Percentiles rank a stretch among this genome's conserved stretches.
phyloP scores from a whole-genome alignment of 768 basidiomycete genomes.

The Tulasnella sp. region DNA sequence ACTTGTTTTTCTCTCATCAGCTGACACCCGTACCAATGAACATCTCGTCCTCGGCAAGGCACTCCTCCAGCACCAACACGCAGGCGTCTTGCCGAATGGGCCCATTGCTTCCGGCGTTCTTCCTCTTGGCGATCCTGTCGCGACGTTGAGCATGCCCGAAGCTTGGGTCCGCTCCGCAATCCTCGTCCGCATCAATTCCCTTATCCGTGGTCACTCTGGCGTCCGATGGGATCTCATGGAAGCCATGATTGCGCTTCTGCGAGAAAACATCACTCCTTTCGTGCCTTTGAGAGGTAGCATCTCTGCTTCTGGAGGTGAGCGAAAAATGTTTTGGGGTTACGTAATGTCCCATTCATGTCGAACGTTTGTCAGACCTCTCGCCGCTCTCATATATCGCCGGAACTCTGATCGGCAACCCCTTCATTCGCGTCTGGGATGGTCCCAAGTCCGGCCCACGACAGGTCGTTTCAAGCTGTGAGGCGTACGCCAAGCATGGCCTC shows the following conservation, averaged over 20 bases:
- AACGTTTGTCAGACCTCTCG: slow-evolving; percentile 40
- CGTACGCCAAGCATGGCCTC: slow-evolving; percentile 36
- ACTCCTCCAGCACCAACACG: slow-evolving; percentile 77
- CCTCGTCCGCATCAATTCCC: slow-evolving; percentile 76
- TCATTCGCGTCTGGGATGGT: slow-evolving; percentile 44
- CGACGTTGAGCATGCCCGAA: slow-evolving; percentile 67
- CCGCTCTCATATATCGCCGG: slow-evolving; percentile 79
- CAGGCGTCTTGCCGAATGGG: slow-evolving; percentile 42
- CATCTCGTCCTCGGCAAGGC: slow-evolving; percentile 63
- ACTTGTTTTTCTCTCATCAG: slow-evolving; percentile 28
- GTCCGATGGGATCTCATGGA: slow-evolving; percentile 71
- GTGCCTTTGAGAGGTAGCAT: slow-evolving; percentile 78
- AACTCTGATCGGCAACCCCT: slow-evolving; percentile 65
- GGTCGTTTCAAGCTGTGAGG: slow-evolving; percentile 25
- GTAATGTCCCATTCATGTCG: neutral
- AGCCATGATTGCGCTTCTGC: slow-evolving; percentile 62
- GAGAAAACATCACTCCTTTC: slow-evolving; percentile 51
- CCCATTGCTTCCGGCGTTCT: slow-evolving; percentile 25
- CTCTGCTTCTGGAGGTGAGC: slow-evolving; percentile 53
- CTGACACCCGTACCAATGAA: slow-evolving; percentile 70
- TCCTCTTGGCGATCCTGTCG: slow-evolving; percentile 57
- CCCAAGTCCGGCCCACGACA: slow-evolving; percentile 17
- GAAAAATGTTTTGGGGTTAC: too few species aligned
- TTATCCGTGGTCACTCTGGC: slow-evolving; percentile 80
- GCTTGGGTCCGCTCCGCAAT: slow-evolving; percentile 84